Conservation (phyloP, 2,329 filamentous ascomycete genomes). For the Talaromyces amestolkiae region DNA sequence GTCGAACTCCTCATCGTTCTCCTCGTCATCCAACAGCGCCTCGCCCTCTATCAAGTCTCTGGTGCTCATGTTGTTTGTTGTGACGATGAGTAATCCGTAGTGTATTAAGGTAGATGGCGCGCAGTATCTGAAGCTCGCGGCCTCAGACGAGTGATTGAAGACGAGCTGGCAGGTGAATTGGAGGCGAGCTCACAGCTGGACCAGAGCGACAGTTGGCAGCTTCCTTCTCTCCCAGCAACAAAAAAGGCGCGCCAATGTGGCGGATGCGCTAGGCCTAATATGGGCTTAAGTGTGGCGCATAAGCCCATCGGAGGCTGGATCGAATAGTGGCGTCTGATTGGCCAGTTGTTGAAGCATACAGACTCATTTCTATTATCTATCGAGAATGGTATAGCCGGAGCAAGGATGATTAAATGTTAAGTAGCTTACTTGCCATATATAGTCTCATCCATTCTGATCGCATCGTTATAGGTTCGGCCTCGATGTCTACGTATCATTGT, state of each 20-base stretch:
- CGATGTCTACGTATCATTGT: background rate
- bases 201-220: background rate
- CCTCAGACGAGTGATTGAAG: conserved; percentile 3
- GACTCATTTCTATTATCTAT: background rate
- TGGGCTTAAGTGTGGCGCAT: conserved; percentile 11
- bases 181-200: background rate
- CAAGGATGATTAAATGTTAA: no score
- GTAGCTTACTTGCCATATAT: no score
- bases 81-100: background rate
- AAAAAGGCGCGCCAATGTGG: conserved; percentile 18
- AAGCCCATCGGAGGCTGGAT: background rate
- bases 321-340: background rate
- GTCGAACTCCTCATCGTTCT: conserved; percentile 77
- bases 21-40: conserved; percentile 83
- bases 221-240: background rate
- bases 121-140: background rate
- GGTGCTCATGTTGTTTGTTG: conserved; percentile 52
- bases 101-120: background rate
- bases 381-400: no score
- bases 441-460: background rate
- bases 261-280: conserved; percentile 5
- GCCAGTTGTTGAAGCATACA: background rate
- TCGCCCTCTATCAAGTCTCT: conserved; percentile 75
- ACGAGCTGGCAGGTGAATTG: conserved; percentile 1
- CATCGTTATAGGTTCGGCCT: background rate